Evolutionary conservation across 192 early-diverging fungal species (phyloP), one percentile per base, ranked within the genome.

Genomic region (Chytriomyces confervae): DNA sequence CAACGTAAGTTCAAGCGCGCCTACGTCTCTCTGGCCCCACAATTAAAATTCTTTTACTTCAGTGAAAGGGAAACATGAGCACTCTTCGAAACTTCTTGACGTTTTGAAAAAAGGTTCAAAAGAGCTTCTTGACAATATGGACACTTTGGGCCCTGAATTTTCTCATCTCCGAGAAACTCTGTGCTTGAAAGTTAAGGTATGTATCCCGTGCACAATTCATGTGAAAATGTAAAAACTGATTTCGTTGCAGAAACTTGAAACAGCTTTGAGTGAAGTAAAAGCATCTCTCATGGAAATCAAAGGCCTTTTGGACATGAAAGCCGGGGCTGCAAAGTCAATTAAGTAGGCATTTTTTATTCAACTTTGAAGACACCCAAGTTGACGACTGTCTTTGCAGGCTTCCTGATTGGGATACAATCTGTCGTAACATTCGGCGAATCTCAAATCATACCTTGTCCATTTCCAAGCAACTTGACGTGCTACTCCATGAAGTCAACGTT

Each of bases 251-350:
- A 13, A 66, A 29, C 9, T 76, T n/a, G 74, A 76, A 50, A 7
- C 48, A 6, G 24, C 27, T 8, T 36, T 76, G 9, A 16, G 24
- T 10, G 63, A 66, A 45, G 49, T 76, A 6, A 64, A 66, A 53
- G 74, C 18, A 18, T 64, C 74, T 13, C 36, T 76, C 7, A 11
- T 76, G 9, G 63, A 76, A 66, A 76, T 76, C n/a, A 76, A 76
- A 50, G 74, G 61, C 18, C n/a, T 43, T 7, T 62, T 76, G 57
- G 74, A 76, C 18, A 76, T 76, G 9, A 63, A 50, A 50, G 10
- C 61, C 23, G 64, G 64, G 8, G 44, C 29, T 8, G 61, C 10
- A 23, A 10, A 18, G 13, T 9, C 72, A 27, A 43, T n/a, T 8
- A 74, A 62, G 72, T 74, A 62, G 5, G 24, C 27, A 4, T 29